Evolutionary conservation across 129 eudicot species (phyloP).

Genomic region (Chrysanthemum seticuspe): DNA sequence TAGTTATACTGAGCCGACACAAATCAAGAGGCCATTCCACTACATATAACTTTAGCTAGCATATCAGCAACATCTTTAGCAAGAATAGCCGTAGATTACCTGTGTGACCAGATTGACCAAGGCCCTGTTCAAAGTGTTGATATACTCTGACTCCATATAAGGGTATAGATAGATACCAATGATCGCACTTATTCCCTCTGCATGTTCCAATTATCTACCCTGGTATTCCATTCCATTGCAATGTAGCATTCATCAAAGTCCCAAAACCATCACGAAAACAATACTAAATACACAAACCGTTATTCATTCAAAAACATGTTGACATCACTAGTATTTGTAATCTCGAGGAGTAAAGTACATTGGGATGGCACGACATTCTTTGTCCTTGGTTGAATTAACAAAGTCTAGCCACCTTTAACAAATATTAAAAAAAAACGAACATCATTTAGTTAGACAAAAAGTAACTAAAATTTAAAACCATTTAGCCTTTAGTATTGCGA

Average conservation of each 20-base stretch:
- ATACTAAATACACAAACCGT: neutral
- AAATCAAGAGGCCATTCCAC: constrained; percentile 79
- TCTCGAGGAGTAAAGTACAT: no score
- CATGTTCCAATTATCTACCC: constrained; percentile 64
- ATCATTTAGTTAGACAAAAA: no score
- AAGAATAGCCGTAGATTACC: constrained; percentile 32
- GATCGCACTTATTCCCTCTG: constrained; percentile 78
- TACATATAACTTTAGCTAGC: constrained; percentile 6
- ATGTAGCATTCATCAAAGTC: constrained; percentile 84
- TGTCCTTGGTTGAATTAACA: no score
- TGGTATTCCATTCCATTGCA: constrained; percentile 90
- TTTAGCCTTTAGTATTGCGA: no score
- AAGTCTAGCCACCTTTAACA: no score
- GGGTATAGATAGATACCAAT: constrained; percentile 81
- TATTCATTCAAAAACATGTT: neutral
- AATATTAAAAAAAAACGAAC: no score
- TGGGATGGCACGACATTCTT: no score
- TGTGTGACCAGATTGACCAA: constrained; percentile 89
- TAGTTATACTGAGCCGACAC: constrained; percentile 7
- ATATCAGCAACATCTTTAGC: neutral
- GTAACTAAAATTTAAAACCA: no score
- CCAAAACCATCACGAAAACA: constrained; percentile 60
- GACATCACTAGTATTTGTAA: no score
- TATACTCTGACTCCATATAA: constrained; percentile 49
- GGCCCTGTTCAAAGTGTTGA: constrained; percentile 81